Evolutionary conservation across 768 basidiomycete species (phyloP), one percentile per base, ranked within the genome.

Genomic region (Hypsizygus marmoreus): DNA sequence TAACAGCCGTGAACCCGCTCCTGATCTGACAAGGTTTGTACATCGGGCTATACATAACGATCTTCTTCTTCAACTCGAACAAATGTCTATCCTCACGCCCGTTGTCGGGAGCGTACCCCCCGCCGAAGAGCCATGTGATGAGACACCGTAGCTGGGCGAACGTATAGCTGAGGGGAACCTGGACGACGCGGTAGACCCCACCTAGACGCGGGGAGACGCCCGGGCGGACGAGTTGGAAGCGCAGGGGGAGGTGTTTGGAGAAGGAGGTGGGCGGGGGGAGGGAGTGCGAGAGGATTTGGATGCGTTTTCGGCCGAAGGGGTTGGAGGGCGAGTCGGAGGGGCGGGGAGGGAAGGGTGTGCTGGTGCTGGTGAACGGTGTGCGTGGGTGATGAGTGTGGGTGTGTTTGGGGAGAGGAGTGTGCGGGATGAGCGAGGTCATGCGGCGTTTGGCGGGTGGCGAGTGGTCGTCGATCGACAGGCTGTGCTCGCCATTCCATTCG

Each of bases 301-400:
- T 69, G 13, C 75, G 72, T 36, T 77, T 79, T 34, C 82, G 68
- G 12, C 84, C 82, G 48, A 88, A 82, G 0, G 86, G 86, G 54
- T 87, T 88, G 3, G 81, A 76, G 0, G 86, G 86, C 0, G 85
- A 86, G 66, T 88, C 86, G 5, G 71, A 77, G 4, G 85, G 81
- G 58, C 65, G 55, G 40, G 69, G 63, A 43, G 79, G 61, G 58
- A 74, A 74, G 1, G 76, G 71, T 2, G 74, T 75, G 47, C 65
- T 64, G 2, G 74, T 75, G 47, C 65, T 64, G 2, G 71, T 53
- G 31, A 46, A 53, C 17, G 59, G 57, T 25, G 59, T 55, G 16
- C 41, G 43, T 28, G 19, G 52, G 59, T 0, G 70, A 61, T 19
- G 24, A 43, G 44, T 29, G 64, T 4, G 45, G 47, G 22, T 58